A percentile compares a stretch with the other conserved stretches of the same genome.
These are phyloP conservation scores for Solanum rostratum DNA, from an alignment of 257 asterid species.

Conservation along the genomic window DNA sequence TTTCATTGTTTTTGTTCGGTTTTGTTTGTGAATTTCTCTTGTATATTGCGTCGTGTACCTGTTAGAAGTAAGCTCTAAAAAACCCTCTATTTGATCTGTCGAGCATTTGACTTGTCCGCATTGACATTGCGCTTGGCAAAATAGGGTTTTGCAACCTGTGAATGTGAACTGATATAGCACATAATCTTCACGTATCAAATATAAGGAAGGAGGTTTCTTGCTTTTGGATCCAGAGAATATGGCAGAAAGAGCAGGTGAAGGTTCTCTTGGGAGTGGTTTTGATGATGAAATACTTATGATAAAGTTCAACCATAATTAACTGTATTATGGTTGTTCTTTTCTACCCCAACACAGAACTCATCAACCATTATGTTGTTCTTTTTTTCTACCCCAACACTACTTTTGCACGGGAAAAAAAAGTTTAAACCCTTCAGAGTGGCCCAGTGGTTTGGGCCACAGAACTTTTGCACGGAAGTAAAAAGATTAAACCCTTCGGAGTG, in stretches of 20 bases:
- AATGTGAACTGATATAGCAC: not conserved
- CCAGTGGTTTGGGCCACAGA: too few species aligned
- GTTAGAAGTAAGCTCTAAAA: not conserved
- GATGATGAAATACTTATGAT: not conserved
- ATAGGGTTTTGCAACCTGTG: not conserved
- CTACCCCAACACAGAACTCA: too few species aligned
- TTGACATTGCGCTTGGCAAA: not conserved
- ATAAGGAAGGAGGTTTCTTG: not conserved
- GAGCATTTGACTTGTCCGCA: not conserved
- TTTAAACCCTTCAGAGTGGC: too few species aligned
- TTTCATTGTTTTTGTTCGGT: not conserved
- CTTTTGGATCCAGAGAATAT: not conserved
- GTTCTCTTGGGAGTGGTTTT: not conserved
- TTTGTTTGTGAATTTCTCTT: not conserved
- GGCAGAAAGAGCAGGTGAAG: not conserved
- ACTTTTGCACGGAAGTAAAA: not conserved
- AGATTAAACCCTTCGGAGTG: too few species aligned
- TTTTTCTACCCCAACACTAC: not conserved
- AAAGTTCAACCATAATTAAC: too few species aligned
- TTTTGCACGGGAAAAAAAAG: not conserved
- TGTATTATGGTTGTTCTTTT: too few species aligned
- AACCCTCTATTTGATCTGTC: not conserved
- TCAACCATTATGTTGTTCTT: too few species aligned
- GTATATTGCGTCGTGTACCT: not conserved
- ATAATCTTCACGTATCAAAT: not conserved